Conservation (phyloP, 768 basidiomycete genomes). For the Serendipita sp. region DNA sequence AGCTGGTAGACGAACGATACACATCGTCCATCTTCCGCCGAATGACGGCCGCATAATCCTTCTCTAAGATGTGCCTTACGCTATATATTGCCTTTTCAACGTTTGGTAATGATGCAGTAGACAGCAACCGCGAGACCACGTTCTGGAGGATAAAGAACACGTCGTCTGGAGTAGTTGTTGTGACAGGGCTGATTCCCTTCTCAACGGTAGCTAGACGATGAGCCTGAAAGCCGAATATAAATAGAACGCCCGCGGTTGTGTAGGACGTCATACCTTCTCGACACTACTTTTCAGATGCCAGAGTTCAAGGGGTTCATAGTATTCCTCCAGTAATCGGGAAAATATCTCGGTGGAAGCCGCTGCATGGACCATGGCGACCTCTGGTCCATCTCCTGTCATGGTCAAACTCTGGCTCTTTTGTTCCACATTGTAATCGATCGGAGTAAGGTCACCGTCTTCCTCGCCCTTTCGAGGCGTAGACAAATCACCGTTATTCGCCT, state of each 20-base stretch:
- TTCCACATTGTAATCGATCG: conserved; percentile 8
- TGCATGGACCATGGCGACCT: conserved; percentile 10
- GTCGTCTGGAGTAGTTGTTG: conserved; percentile 78
- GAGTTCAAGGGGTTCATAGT: conserved; percentile 77
- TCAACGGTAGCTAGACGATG: conserved; percentile 73
- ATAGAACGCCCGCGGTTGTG: neutral
- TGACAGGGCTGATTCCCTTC: conserved; percentile 40
- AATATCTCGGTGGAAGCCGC: conserved; percentile 33
- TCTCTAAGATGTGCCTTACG: conserved; percentile 62
- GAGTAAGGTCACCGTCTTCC: neutral
- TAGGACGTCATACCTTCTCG: conserved; percentile 48
- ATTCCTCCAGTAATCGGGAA: conserved; percentile 47
- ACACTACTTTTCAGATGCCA: conserved; percentile 83
- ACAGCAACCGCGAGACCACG: conserved; percentile 59
- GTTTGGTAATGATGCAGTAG: conserved; percentile 50
- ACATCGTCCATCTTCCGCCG: conserved; percentile 80
- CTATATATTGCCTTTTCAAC: conserved; percentile 45
- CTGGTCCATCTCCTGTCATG: neutral
- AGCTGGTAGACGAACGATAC: conserved; percentile 33
- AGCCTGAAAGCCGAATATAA: conserved; percentile 36
- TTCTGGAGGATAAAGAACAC: conserved; percentile 91
- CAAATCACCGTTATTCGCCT: neutral
- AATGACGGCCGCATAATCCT: conserved; percentile 66
- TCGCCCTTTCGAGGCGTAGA: neutral
- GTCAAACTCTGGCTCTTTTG: conserved; percentile 6